These are phyloP conservation scores for Leptographium lundbergii DNA, from an alignment of 2,329 filamentous ascomycete genomes.

Conservation along the genomic window DNA sequence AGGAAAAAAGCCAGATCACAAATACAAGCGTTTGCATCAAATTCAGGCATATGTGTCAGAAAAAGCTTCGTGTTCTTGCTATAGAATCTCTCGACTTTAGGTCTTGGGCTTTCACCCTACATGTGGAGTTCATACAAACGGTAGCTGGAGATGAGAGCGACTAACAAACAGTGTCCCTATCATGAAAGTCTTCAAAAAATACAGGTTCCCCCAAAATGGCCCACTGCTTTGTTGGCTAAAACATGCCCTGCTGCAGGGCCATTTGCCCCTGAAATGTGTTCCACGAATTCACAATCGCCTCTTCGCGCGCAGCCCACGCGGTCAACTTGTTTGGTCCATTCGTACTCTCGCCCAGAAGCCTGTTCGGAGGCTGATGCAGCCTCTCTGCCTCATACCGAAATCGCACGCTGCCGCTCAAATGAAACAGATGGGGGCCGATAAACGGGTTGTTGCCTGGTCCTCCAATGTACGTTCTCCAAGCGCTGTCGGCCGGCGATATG, in stretches of 20 bases:
- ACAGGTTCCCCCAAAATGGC: not conserved
- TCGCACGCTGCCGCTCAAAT: not conserved
- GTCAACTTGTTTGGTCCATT: not conserved
- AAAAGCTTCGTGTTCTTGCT: no score
- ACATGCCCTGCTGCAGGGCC: not conserved
- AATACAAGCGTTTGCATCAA: no score
- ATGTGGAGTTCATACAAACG: no score
- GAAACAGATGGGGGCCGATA: not conserved
- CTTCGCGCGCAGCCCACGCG: not conserved
- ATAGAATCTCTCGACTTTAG: no score
- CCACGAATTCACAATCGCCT: not conserved
- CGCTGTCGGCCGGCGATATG: not conserved
- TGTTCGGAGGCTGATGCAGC: not conserved
- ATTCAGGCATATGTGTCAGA: no score
- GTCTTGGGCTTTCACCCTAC: not conserved
- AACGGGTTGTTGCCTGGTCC: slow-evolving; percentile 1
- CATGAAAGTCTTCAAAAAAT: not conserved
- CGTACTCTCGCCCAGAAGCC: not conserved
- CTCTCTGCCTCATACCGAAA: slow-evolving; percentile 1
- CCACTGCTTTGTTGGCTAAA: no score
- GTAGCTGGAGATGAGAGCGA: no score
- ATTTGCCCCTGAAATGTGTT: not conserved
- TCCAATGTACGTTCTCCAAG: not conserved
- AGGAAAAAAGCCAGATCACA: no score
- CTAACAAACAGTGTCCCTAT: no score